Base-by-base conservation (phyloP, 2,329 filamentous ascomycete species). In the Teratosphaeriaceae sp. region DNA sequence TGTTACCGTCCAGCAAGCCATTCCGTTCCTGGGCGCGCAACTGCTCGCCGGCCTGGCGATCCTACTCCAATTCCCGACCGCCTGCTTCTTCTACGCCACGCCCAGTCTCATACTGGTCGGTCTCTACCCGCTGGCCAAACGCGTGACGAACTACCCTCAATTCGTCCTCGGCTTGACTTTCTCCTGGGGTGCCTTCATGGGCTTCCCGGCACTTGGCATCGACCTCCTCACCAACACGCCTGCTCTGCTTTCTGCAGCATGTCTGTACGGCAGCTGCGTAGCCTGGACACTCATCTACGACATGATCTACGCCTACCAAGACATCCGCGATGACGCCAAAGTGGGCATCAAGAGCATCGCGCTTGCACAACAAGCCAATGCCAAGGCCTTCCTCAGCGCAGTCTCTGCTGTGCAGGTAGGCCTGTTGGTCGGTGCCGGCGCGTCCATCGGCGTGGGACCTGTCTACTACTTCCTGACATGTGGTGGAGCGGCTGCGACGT, bases 241-340 rank as follows among this genome's bases (percentile, higher is more conserved):
- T 1, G 84, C 85, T 2, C 60, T 86, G 45, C 70, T 74, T 3
- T 80, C 84, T 1, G 84, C 85, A 1, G 78, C 73, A 2, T 78
- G 77, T 44, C 68, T 94, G 38, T 94, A 94, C 60, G 68, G 76
- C 9, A 88, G 84, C 33, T 92, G 88, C 54, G 73, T 92, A 19
- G 80, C 85, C 2, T 94, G 88, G 88, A 94, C 87, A 0, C 75
- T 94, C 20, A 67, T 94, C 29, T 94, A 94, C 63, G 88, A 94
- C 62, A 94, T 92, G 79, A 88, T 94, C 23, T 94, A 94, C 63
- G 88, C 88, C 12, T 88, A 94, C 61, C 90, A 92, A 81, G 88
- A 94, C 57, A 84, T 90, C 62, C 82, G 82, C 57, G 87, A 94
- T 55, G 88, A 94, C 59, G 80, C 74, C 48, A 88, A 88, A 63